phyloP scores from a whole-genome alignment of 2,329 filamentous ascomycete genomes.

The Trichoderma gracile region DNA sequence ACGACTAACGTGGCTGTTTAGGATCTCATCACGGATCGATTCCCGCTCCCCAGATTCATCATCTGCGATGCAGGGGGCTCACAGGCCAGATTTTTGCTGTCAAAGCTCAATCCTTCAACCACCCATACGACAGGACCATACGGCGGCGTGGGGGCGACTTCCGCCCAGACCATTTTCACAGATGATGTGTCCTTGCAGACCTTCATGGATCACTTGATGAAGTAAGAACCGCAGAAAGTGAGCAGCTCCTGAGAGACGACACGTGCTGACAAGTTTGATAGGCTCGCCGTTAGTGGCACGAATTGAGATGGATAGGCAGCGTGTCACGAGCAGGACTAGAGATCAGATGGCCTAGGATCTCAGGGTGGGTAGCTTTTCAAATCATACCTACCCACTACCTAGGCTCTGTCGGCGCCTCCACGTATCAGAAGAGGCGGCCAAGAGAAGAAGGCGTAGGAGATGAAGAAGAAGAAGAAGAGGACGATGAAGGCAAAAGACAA shows the following conservation, averaged over 20 bases:
- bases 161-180: constrained; percentile 97
- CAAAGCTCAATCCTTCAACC: constrained; percentile 95
- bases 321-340: neutral
- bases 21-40: constrained; percentile 96
- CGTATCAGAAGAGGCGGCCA: neutral
- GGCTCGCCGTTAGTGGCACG: constrained; percentile 64
- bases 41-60: constrained; percentile 97
- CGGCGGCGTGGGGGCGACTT: constrained; percentile 80
- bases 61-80: constrained; percentile 98
- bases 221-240: constrained; percentile 57
- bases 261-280: constrained; percentile 33
- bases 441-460: neutral
- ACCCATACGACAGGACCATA: constrained; percentile 94
- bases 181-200: constrained; percentile 97
- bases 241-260: neutral
- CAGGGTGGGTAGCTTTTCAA: no score
- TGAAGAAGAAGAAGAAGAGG: neutral
- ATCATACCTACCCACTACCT: no score
- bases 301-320: constrained; percentile 44
- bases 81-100: constrained; percentile 93
- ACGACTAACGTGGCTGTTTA: constrained; percentile 43
- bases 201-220: constrained; percentile 99
- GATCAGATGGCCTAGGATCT: no score
- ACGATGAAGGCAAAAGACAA: neutral
- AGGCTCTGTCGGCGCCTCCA: no score